Evolutionary conservation across 2,329 filamentous ascomycete genomes (phyloP).

Genomic region (Colletotrichum sp.): DNA sequence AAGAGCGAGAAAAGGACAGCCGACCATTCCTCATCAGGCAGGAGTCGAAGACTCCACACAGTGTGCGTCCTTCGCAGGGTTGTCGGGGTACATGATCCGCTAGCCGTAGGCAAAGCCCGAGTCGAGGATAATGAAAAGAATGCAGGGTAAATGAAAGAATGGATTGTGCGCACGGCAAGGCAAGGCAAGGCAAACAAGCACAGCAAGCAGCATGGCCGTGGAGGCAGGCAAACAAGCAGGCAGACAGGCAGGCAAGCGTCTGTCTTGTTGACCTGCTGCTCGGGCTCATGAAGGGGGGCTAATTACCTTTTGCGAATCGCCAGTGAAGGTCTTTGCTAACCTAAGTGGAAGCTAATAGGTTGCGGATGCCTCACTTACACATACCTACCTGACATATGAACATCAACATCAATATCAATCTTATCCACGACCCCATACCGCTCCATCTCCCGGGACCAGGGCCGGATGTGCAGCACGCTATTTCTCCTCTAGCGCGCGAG

Average conservation of each 20-base stretch:
- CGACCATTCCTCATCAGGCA: constrained; percentile 1
- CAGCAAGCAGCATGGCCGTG: not conserved
- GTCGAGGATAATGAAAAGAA: not conserved
- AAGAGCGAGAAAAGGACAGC: not conserved
- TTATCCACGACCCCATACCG: not conserved
- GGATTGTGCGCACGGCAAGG: not conserved
- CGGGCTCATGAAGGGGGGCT: not conserved
- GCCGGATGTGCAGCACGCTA: not conserved
- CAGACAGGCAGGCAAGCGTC: not conserved
- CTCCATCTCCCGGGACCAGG: not conserved
- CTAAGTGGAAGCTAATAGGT: not conserved
- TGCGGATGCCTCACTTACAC: not conserved
- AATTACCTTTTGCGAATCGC: not conserved
- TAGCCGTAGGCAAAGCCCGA: not conserved
- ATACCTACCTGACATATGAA: not conserved
- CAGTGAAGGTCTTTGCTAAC: not conserved
- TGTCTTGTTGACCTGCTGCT: not conserved
- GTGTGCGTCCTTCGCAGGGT: not conserved
- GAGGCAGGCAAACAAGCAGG: not conserved
- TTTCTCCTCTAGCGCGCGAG: not conserved
- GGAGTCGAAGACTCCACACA: not conserved
- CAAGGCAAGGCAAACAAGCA: not conserved
- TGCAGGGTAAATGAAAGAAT: constrained; percentile 3
- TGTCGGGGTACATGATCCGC: constrained; percentile 2
- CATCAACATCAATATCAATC: not conserved